phyloP scores from a whole-genome alignment of 1,284 basidiomycete genomes.

The Wallemia mellicola region DNA sequence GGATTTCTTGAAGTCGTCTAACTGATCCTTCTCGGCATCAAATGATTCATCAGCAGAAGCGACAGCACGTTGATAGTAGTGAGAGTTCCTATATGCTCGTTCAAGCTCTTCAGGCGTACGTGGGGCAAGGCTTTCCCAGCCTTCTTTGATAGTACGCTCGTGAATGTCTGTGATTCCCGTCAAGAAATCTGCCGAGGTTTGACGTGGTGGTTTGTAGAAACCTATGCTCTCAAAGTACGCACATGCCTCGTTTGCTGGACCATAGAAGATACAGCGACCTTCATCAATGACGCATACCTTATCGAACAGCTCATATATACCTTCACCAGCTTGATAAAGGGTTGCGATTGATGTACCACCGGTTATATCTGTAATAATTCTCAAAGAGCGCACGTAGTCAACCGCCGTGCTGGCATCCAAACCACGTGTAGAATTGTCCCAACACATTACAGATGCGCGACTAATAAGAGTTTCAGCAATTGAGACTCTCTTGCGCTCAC shows the following conservation, averaged over 20 bases:
- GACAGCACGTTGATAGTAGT: neutral
- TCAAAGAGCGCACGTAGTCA: slow-evolving; percentile 38
- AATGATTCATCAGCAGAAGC: slow-evolving; percentile 2
- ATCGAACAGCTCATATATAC: slow-evolving; percentile 12
- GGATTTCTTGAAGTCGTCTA: slow-evolving; percentile 3
- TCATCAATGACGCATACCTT: slow-evolving; percentile 14
- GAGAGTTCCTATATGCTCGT: slow-evolving; percentile 1
- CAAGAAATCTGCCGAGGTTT: slow-evolving; percentile 19
- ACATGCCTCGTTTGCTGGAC: slow-evolving; percentile 9
- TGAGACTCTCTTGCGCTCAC: slow-evolving; percentile 49
- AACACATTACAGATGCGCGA: slow-evolving; percentile 27
- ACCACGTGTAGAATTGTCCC: slow-evolving; percentile 58
- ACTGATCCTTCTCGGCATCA: neutral
- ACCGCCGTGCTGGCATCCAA: slow-evolving; percentile 62
- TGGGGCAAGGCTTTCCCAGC: slow-evolving; percentile 23
- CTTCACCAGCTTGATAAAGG: slow-evolving; percentile 52
- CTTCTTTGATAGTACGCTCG: slow-evolving; percentile 25
- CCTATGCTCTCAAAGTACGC: slow-evolving; percentile 10
- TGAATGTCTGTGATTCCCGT: slow-evolving; percentile 27
- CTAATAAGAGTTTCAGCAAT: slow-evolving; percentile 37
- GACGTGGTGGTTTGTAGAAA: slow-evolving; percentile 4
- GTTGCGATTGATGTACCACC: slow-evolving; percentile 47
- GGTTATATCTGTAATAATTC: slow-evolving; percentile 47
- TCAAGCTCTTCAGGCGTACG: slow-evolving; percentile 25
- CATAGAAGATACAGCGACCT: slow-evolving; percentile 9